phyloP scores from a whole-genome alignment of 345 rosid species.

The Streptanthus diversifolius region DNA sequence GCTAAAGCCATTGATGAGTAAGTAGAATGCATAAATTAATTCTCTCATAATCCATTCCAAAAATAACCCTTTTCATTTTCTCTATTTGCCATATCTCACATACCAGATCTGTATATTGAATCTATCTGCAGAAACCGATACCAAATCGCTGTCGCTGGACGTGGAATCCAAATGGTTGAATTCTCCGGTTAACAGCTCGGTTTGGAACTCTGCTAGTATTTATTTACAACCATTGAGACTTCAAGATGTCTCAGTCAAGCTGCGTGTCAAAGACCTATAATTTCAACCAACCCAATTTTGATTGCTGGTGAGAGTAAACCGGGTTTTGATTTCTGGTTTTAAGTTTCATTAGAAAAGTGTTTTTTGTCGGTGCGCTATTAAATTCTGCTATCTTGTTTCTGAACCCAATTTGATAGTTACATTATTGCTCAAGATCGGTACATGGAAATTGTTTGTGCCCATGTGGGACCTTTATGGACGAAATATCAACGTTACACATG shows the following conservation, averaged over 20 bases:
- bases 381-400: slow-evolving; percentile 22
- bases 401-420: slow-evolving; percentile 10
- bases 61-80: background rate
- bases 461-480: slow-evolving; percentile 13
- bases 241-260: background rate
- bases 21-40: slow-evolving; percentile 22
- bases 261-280: background rate
- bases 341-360: background rate
- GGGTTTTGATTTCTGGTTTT: slow-evolving; percentile 4
- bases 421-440: slow-evolving; percentile 9
- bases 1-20: slow-evolving; percentile 67
- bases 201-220: background rate
- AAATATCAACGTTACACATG: slow-evolving; percentile 14
- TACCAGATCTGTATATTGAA: background rate
- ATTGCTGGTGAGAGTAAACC: slow-evolving; percentile 19
- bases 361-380: slow-evolving; percentile 27
- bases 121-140: slow-evolving; percentile 50
- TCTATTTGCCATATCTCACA: background rate
- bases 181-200: slow-evolving; percentile 34
- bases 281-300: slow-evolving; percentile 10
- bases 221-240: background rate
- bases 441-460: background rate
- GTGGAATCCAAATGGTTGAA: slow-evolving; percentile 87
- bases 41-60: background rate
- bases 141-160: slow-evolving; percentile 82